A percentile compares a stretch with the other conserved stretches of the same genome.
These are phyloP conservation scores for Knufia fluminis DNA, from an alignment of 2,329 filamentous ascomycete genomes.

Conservation along the genomic window DNA sequence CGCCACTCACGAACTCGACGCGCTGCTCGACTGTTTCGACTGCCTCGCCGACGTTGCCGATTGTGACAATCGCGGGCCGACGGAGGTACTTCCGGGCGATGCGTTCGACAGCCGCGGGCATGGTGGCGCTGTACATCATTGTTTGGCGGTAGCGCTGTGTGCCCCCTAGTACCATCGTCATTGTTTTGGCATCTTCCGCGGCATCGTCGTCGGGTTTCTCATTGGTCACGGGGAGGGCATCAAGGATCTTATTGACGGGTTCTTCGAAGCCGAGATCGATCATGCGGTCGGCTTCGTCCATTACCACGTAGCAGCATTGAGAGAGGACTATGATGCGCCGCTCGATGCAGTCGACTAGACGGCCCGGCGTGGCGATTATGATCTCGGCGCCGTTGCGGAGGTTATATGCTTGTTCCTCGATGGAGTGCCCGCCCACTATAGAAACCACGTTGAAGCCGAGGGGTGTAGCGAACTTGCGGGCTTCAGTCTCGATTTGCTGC, in stretches of 20 bases:
- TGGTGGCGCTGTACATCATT: slow-evolving; percentile 99
- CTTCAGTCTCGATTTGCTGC: slow-evolving; percentile 93
- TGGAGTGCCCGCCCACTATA: slow-evolving; percentile 92
- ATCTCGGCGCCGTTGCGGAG: slow-evolving; percentile 91
- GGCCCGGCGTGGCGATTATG: slow-evolving; percentile 94
- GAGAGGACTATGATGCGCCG: slow-evolving; percentile 78
- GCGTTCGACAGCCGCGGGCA: slow-evolving; percentile 84
- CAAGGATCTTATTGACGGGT: slow-evolving; percentile 92
- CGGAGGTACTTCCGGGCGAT: slow-evolving; percentile 97
- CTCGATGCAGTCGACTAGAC: slow-evolving; percentile 94
- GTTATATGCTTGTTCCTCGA: slow-evolving; percentile 88
- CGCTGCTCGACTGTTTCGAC: slow-evolving; percentile 97
- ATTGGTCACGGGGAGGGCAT: slow-evolving; percentile 82
- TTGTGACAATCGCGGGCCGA: slow-evolving; percentile 84
- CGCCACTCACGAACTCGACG: slow-evolving; percentile 79
- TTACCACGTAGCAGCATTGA: slow-evolving; percentile 98
- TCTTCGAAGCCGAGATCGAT: slow-evolving; percentile 98
- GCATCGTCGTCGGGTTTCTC: slow-evolving; percentile 92
- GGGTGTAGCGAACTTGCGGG: slow-evolving; percentile 80
- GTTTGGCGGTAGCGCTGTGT: slow-evolving; percentile 84
- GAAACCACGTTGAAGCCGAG: slow-evolving; percentile 91
- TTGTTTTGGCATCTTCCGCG: slow-evolving; percentile 75
- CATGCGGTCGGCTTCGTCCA: slow-evolving; percentile 99
- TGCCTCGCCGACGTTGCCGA: slow-evolving; percentile 88
- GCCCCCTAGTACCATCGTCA: slow-evolving; percentile 68